A percentile compares a stretch with the other conserved stretches of the same genome.
Conservation (phyloP, 1,284 basidiomycete species). For the Ganoderma boninense region DNA sequence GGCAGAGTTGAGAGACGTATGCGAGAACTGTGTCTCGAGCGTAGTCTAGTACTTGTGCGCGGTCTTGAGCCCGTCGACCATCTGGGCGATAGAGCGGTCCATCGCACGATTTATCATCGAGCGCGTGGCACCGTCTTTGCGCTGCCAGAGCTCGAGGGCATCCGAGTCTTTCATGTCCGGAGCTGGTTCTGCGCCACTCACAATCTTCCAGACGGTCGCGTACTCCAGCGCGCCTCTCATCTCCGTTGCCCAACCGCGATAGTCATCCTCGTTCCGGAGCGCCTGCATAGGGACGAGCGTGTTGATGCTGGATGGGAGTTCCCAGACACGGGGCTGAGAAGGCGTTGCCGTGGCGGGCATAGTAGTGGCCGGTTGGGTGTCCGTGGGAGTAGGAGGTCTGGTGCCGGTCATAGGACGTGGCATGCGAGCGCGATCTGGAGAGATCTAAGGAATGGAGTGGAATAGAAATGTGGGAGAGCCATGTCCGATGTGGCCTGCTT, state of each 20-base stretch:
- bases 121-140: slow-evolving; percentile 11
- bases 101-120: slow-evolving; percentile 1
- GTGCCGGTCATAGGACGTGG: background rate
- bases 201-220: slow-evolving; percentile 15
- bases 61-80: background rate
- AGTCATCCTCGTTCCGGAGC: slow-evolving; percentile 15
- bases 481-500: too few species aligned
- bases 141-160: slow-evolving; percentile 5
- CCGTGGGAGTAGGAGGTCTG: too few species aligned
- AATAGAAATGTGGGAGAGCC: too few species aligned
- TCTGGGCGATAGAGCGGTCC: background rate
- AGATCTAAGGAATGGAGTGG: background rate
- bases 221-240: slow-evolving; percentile 17
- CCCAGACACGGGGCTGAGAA: slow-evolving; percentile 2
- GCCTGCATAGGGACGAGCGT: background rate
- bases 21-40: slow-evolving; percentile 12
- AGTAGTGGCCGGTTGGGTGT: too few species aligned
- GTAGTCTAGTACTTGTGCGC: slow-evolving; percentile 8
- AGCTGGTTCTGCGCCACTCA: slow-evolving; percentile 2
- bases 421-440: background rate
- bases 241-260: slow-evolving; percentile 1
- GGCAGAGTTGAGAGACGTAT: slow-evolving; percentile 13
- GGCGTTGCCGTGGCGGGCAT: background rate
- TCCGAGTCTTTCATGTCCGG: background rate
- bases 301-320: slow-evolving; percentile 9